Evolutionary conservation across 768 basidiomycete genomes (phyloP).

Genomic region (Leccinum subgranulosum): DNA sequence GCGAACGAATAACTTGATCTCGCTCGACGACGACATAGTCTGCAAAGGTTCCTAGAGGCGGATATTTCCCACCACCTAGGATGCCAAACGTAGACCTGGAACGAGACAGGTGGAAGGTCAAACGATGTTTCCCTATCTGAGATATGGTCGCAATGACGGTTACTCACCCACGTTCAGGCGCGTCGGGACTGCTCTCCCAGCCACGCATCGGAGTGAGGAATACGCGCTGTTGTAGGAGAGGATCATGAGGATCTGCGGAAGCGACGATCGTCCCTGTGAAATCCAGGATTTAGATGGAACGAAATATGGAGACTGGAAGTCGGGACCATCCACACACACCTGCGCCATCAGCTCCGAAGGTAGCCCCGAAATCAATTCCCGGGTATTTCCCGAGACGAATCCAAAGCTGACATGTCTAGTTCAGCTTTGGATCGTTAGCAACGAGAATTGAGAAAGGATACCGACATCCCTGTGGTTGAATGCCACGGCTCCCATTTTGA

Average conservation of each 20-base stretch:
- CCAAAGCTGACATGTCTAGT: slow-evolving; percentile 53
- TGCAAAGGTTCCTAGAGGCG: slow-evolving; percentile 66
- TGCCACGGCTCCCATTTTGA: slow-evolving; percentile 63
- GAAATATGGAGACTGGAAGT: background rate
- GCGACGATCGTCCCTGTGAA: slow-evolving; percentile 60
- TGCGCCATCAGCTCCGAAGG: slow-evolving; percentile 72
- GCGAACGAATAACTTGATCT: slow-evolving; percentile 64
- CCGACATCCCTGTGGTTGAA: slow-evolving; percentile 82
- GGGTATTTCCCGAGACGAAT: slow-evolving; percentile 69
- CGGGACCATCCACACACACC: slow-evolving; percentile 40
- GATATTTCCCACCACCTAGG: slow-evolving; percentile 56
- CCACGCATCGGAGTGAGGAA: slow-evolving; percentile 75
- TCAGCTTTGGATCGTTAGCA: background rate
- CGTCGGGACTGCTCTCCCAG: slow-evolving; percentile 62
- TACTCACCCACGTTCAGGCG: slow-evolving; percentile 63
- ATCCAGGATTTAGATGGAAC: background rate
- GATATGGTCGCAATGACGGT: background rate
- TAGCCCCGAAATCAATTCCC: slow-evolving; percentile 51
- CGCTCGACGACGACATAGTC: slow-evolving; percentile 77
- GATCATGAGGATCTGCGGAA: slow-evolving; percentile 52
- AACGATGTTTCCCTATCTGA: background rate
- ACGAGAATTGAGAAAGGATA: background rate
- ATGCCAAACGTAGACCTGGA: slow-evolving; percentile 51
- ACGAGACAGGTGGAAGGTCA: background rate
- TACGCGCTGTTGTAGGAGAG: slow-evolving; percentile 60